These are phyloP conservation scores for Pyracantha coccinea DNA, from an alignment of 331 rosid genomes.

Conservation along the genomic window DNA sequence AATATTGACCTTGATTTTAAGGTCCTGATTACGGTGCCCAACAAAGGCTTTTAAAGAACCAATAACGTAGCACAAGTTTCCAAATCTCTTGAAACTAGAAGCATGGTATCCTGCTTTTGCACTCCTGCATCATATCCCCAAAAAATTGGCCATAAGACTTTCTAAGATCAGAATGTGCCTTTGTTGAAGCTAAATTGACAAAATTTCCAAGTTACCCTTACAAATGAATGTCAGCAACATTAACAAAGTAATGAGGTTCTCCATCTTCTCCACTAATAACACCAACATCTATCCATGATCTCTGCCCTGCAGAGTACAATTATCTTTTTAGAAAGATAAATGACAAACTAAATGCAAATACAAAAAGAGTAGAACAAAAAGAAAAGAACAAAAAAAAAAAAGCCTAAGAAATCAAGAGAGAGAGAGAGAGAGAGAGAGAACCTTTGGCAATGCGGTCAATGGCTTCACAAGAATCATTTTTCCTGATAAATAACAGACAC, in stretches of 20 bases:
- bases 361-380: too few relatives aligned
- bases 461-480: conserved; percentile 75
- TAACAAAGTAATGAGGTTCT: conserved; percentile 67
- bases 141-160: background rate
- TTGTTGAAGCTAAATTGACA: conserved; percentile 9
- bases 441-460: conserved; percentile 80
- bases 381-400: too few relatives aligned
- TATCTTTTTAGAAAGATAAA: background rate
- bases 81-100: conserved; percentile 77
- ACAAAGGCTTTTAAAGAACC: conserved; percentile 90
- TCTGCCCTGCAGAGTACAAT: conserved; percentile 45
- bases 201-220: conserved; percentile 44
- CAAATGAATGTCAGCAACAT: conserved; percentile 95
- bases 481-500: conserved; percentile 45
- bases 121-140: conserved; percentile 47
- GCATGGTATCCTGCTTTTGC: conserved; percentile 93
- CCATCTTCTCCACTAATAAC: conserved; percentile 49
- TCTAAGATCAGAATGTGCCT: background rate
- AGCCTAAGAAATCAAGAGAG: background rate
- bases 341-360: conserved; percentile 12
- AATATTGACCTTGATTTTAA: conserved; percentile 64
- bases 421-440: conserved; percentile 1
- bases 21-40: conserved; percentile 72
- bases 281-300: conserved; percentile 71
- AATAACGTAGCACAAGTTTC: conserved; percentile 79